A percentile compares a stretch with the other conserved stretches of the same genome.
Evolutionary conservation across 2,329 filamentous ascomycete genomes (phyloP).

Genomic region (Sarocladium brachiariae): DNA sequence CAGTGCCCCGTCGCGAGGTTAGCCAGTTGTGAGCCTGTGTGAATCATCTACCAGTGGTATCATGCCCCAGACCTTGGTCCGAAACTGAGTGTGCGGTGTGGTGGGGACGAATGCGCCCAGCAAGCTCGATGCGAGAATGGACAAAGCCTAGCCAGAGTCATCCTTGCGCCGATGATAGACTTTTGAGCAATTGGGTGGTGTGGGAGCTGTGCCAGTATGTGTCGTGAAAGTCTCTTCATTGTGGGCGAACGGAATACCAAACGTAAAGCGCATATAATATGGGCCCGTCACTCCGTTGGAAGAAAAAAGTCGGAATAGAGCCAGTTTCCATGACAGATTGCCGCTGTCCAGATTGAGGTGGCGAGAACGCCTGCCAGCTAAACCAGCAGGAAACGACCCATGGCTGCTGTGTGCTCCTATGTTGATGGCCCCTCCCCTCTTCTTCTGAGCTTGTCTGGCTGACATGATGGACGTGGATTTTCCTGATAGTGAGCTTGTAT

Average conservation of each 20-base stretch:
- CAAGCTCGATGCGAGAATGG: constrained; percentile 5
- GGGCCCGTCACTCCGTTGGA: neutral
- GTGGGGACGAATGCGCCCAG: constrained; percentile 9
- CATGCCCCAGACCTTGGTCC: neutral
- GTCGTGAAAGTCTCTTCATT: neutral
- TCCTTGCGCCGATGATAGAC: constrained; percentile 7
- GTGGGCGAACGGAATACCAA: neutral
- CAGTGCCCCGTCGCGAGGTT: constrained; percentile 3
- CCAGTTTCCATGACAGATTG: neutral
- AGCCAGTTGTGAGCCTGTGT: neutral
- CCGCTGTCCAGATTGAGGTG: neutral
- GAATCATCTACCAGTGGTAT: constrained; percentile 7
- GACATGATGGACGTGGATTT: neutral
- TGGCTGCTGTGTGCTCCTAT: neutral
- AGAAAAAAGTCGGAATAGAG: neutral
- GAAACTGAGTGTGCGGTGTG: constrained; percentile 4
- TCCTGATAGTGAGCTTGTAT: no score
- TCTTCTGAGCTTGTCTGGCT: neutral
- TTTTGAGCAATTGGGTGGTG: constrained; percentile 1
- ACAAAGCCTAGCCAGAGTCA: constrained; percentile 7
- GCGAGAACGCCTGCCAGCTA: neutral
- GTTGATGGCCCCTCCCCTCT: neutral
- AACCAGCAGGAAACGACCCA: neutral
- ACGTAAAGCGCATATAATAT: neutral
- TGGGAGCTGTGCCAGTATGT: neutral